Base-by-base conservation (phyloP, 495 filamentous ascomycete species). In the Ramalina intermedia region DNA sequence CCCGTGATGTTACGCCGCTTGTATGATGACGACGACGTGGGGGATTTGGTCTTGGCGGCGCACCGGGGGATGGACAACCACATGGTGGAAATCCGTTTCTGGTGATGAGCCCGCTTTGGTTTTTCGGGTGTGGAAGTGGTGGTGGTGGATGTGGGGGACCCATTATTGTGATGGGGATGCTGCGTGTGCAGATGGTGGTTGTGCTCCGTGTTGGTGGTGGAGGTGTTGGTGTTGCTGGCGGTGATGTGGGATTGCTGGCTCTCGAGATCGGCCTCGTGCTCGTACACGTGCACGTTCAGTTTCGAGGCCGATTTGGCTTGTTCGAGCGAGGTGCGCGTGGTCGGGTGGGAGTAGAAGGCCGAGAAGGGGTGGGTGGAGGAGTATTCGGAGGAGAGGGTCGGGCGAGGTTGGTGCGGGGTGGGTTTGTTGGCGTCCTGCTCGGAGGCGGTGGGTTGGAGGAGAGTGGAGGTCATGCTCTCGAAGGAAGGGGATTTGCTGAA, bases 321-420 rank as follows among this genome's bases (percentile, higher is more conserved):
- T 43, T 55, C 52, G 24, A 55, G 48, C 9, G 53, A 58, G 18
- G 55, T 58, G 45, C 55, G 53, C 18, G 55, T 58, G 37, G 48
- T 46, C 5, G 53, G 53, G 41, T 55, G 53, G 8, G 38, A 53
- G 46, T 58, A 58, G 49, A 55, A 58, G 14, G 49, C 40, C 13
- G 55, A 55, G 52, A 56, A 52, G 11, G 55, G 53, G 38, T 56
- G 43, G 14, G 33, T 44, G 36, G 52, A 54, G 41, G 45, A 45
- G 24, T 33, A 33, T 13, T 33, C 29, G 29, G 29, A 33, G 7
- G 29, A 33, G 7, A 33, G 51, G 46, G 24, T 49, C 39, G 23
- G 12, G 7, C 12, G 29, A 7, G 29, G 29, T 4, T 2, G 29
- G n/a, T 54, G 46, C 27, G 49, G 41, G 1, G 46, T 38, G 36